Percentiles rank a stretch among this genome's conserved stretches.
Conservation (phyloP, 139 green algal species). For the Tetratostichococcus sp. region DNA sequence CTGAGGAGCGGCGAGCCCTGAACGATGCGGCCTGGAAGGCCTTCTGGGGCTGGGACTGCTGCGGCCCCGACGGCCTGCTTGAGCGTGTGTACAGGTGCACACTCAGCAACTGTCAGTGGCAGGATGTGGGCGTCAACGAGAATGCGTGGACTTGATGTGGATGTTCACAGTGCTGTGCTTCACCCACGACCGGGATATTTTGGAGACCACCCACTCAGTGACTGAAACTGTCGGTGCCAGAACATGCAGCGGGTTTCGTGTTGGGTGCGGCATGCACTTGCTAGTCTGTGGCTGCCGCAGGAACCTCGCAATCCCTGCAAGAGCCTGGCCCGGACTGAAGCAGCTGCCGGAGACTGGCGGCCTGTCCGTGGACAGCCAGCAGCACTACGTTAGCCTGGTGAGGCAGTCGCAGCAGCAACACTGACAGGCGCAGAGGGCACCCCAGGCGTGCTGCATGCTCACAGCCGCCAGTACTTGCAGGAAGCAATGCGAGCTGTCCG, state of each 20-base stretch:
- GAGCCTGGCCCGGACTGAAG: conserved; percentile 31
- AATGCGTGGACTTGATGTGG: too few relatives aligned
- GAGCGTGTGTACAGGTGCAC: conserved; percentile 39
- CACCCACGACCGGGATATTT: too few relatives aligned
- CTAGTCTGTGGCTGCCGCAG: background rate
- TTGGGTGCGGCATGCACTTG: too few relatives aligned
- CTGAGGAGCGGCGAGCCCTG: conserved; percentile 2
- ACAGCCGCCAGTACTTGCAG: too few relatives aligned
- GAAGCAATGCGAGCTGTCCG: too few relatives aligned
- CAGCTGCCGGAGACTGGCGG: conserved; percentile 26
- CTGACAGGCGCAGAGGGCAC: too few relatives aligned
- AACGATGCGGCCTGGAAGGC: conserved; percentile 17
- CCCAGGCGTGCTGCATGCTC: background rate
- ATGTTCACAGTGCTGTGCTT: too few relatives aligned
- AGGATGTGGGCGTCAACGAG: too few relatives aligned
- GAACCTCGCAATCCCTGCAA: background rate
- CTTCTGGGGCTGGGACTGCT: conserved; percentile 70
- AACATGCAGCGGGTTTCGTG: too few relatives aligned
- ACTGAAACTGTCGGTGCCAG: too few relatives aligned
- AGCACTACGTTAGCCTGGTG: background rate
- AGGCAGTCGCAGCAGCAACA: background rate
- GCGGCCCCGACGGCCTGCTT: conserved; percentile 36
- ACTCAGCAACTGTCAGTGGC: too few relatives aligned
- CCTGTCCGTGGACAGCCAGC: background rate
- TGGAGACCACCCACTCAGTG: too few relatives aligned